Conservation (phyloP, 306 rosid species). For the Malus asiatica region DNA sequence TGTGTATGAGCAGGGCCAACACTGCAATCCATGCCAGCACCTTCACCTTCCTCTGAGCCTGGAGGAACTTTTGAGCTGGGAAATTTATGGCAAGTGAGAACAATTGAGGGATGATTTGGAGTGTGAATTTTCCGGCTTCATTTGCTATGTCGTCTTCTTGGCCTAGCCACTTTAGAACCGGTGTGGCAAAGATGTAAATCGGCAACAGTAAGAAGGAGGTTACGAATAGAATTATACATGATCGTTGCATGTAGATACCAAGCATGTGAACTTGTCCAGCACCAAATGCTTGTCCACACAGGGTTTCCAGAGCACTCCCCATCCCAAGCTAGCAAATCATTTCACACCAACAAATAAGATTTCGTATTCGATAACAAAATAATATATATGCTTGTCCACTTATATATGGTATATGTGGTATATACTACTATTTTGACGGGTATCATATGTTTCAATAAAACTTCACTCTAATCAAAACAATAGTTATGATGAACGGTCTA, state of each 20-base stretch:
- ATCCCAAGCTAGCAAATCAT: slow-evolving; percentile 37
- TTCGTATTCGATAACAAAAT: neutral
- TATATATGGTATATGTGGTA: neutral
- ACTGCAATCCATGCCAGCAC: slow-evolving; percentile 59
- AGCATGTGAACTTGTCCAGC: slow-evolving; percentile 69
- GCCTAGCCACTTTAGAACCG: slow-evolving; percentile 53
- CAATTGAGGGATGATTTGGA: slow-evolving; percentile 53
- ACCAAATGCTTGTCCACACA: slow-evolving; percentile 79
- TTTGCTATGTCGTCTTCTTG: slow-evolving; percentile 60
- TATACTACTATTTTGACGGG: neutral
- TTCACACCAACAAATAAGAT: neutral
- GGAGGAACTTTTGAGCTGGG: slow-evolving; percentile 73
- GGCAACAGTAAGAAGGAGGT: slow-evolving; percentile 48
- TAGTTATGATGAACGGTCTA: neutral
- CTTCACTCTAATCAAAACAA: neutral
- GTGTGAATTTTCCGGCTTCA: slow-evolving; percentile 40
- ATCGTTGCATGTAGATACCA: slow-evolving; percentile 74
- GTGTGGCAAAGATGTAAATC: slow-evolving; percentile 54
- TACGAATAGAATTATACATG: slow-evolving; percentile 47
- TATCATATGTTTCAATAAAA: neutral
- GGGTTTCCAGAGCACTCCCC: slow-evolving; percentile 80
- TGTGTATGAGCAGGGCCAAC: slow-evolving; percentile 28
- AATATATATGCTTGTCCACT: too few relatives aligned
- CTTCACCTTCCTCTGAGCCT: slow-evolving; percentile 58
- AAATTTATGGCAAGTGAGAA: slow-evolving; percentile 53